These are phyloP conservation scores for Trifolium repens DNA, from an alignment of 306 rosid genomes.

Conservation along the genomic window DNA sequence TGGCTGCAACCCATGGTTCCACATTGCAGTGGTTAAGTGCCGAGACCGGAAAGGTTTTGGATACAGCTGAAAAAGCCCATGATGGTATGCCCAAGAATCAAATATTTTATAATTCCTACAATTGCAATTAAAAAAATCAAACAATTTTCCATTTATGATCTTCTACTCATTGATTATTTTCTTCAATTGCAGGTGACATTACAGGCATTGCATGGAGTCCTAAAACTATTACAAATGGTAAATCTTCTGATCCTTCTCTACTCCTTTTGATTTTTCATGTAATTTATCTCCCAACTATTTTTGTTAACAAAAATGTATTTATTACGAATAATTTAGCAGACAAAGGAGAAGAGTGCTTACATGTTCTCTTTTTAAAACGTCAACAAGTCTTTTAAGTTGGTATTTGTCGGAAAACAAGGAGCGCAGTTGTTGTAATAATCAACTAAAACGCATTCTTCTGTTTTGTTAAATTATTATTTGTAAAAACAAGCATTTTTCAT, in stretches of 20 bases:
- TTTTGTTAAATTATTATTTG: too few species aligned
- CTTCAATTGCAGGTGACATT: conserved; percentile 74
- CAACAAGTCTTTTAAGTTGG: too few species aligned
- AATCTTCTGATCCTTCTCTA: conserved; percentile 35
- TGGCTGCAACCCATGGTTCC: conserved; percentile 88
- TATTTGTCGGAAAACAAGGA: too few species aligned
- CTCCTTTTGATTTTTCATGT: neutral
- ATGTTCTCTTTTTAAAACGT: too few species aligned
- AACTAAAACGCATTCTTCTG: too few species aligned
- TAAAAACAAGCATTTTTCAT: neutral
- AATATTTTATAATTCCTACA: conserved; percentile 7
- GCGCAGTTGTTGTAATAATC: too few species aligned
- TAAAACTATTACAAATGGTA: conserved; percentile 69
- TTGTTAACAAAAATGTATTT: neutral
- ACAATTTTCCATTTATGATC: conserved; percentile 17
- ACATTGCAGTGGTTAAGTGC: conserved; percentile 88
- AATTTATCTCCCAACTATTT: neutral
- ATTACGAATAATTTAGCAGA: too few species aligned
- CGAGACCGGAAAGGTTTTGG: conserved; percentile 87
- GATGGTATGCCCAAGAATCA: conserved; percentile 63
- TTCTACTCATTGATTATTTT: conserved; percentile 25
- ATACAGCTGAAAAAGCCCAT: conserved; percentile 94
- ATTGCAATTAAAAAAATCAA: conserved; percentile 14
- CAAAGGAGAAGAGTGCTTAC: too few species aligned
- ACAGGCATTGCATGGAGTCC: conserved; percentile 90